Evolutionary conservation across 192 early-diverging fungal species (phyloP), one percentile per base, ranked within the genome.

Genomic region (Backusella tuberculispora): DNA sequence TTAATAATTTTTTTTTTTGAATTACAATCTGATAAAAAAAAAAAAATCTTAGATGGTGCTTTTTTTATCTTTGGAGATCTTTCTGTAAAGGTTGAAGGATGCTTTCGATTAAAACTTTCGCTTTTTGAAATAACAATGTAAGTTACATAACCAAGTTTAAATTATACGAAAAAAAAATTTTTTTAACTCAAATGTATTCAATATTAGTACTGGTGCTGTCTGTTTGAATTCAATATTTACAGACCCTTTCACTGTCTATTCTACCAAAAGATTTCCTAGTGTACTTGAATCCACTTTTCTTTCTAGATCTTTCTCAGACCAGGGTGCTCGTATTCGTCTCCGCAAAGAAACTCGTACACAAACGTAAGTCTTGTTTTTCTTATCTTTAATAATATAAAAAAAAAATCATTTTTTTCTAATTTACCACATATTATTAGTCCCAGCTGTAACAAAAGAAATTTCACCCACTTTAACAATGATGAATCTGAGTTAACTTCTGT

Each of bases 21-120:
- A 4, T 38, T 38, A 56, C 3, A 60, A 42, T 42, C 43, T 74
- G n/a, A 66, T 41, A 66, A 15, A 21, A 15, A 66, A 15, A 21
- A 15, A 53, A 46, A 48, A n/a, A 13, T 14, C 65, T 12, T 76
- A 73, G 93, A 94, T 67, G 95, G 96, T 40, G 95, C 90, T 1
- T 97, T 95, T 74, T 97, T 95, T 86, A 93, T 97, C n/a, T 97
- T 97, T 82, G 92, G 95, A 10, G 95, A 97, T 76, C 86, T 97
- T 41, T 95, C 93, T 29, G 92, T 94, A 26, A 79, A 93, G 19
- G 90, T 92, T 65, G 94, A 96, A 72, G 96, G 96, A 38, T 83
- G 81, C 6, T 93, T 91, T 77, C 80, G 88, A 24, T 83, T 94
- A 69, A 85, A 84, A 81, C 96, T 97, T 79, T 92, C 92, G 56